phyloP scores from a whole-genome alignment of 768 basidiomycete genomes.

The Naematelia encephala region DNA sequence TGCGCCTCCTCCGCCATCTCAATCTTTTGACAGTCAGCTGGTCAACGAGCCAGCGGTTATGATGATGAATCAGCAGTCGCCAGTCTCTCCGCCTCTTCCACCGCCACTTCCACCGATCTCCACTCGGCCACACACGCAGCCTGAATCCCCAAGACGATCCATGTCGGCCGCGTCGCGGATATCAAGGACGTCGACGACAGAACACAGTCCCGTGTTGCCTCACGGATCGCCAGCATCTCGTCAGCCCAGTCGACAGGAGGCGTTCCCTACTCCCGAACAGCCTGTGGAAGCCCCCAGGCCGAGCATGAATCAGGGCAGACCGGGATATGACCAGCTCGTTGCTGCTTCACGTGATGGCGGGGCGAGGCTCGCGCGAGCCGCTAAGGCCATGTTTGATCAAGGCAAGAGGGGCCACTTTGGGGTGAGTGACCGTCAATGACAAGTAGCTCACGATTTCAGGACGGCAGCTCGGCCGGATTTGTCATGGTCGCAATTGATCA shows the following conservation, averaged over 20 bases:
- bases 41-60: conserved; percentile 31
- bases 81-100: conserved; percentile 55
- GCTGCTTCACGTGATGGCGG: conserved; percentile 71
- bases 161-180: conserved; percentile 25
- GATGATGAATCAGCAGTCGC: conserved; percentile 8
- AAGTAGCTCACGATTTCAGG: conserved; percentile 46
- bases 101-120: conserved; percentile 55
- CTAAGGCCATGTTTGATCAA: conserved; percentile 65
- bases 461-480: conserved; percentile 79
- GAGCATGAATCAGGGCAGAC: conserved; percentile 14
- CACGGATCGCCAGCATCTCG: not conserved
- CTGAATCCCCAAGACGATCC: conserved; percentile 12
- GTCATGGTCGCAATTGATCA: conserved; percentile 64
- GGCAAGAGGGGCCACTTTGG: conserved; percentile 76
- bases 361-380: conserved; percentile 67
- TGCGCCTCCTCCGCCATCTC: not conserved
- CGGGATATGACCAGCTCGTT: conserved; percentile 64
- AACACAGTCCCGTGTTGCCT: not conserved
- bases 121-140: conserved; percentile 15
- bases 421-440: conserved; percentile 27
- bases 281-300: conserved; percentile 9
- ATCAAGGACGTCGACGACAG: not conserved
- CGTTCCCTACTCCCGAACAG: not conserved
- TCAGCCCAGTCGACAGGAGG: not conserved
- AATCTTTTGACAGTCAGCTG: conserved; percentile 4